Evolutionary conservation across 2,329 filamentous ascomycete genomes (phyloP).

Genomic region (Fusarium begoniae): DNA sequence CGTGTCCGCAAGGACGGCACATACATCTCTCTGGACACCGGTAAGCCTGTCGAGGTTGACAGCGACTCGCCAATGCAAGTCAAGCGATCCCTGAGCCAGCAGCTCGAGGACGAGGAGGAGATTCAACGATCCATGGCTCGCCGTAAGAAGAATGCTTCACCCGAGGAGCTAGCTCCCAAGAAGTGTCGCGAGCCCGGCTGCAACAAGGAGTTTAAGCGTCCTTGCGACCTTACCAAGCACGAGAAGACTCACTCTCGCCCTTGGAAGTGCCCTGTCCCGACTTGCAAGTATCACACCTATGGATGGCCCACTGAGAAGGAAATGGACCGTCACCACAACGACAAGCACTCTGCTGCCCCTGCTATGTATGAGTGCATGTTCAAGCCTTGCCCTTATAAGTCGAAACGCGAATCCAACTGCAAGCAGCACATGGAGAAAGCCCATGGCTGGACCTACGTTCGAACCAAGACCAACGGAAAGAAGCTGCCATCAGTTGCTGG

Average conservation of each 20-base stretch:
- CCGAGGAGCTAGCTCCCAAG: constrained; percentile 83
- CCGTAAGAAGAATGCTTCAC: constrained; percentile 90
- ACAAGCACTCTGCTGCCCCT: constrained; percentile 88
- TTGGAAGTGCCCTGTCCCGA: constrained; percentile 86
- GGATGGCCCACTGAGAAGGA: constrained; percentile 99
- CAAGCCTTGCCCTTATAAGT: constrained; percentile 88
- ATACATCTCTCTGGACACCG: constrained; percentile 79
- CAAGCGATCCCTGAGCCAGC: constrained; percentile 74
- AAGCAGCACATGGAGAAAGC: constrained; percentile 99
- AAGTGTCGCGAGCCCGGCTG: constrained; percentile 80
- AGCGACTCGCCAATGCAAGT: constrained; percentile 63
- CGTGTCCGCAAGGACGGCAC: constrained; percentile 83
- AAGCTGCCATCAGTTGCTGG: constrained; percentile 57
- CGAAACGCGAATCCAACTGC: constrained; percentile 95
- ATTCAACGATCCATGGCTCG: constrained; percentile 94
- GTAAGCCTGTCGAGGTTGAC: constrained; percentile 67
- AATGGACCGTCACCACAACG: constrained; percentile 93
- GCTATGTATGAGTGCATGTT: constrained; percentile 85
- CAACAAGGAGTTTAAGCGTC: constrained; percentile 92
- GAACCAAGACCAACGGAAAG: constrained; percentile 91
- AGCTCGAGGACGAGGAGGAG: constrained; percentile 80
- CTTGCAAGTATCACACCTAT: constrained; percentile 89
- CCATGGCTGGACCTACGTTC: constrained; percentile 88
- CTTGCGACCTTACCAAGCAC: constrained; percentile 98
- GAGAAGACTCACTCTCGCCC: constrained; percentile 97